Evolutionary conservation across 2,329 filamentous ascomycete genomes (phyloP).

Genomic region (Phyllosticta capitalensis): DNA sequence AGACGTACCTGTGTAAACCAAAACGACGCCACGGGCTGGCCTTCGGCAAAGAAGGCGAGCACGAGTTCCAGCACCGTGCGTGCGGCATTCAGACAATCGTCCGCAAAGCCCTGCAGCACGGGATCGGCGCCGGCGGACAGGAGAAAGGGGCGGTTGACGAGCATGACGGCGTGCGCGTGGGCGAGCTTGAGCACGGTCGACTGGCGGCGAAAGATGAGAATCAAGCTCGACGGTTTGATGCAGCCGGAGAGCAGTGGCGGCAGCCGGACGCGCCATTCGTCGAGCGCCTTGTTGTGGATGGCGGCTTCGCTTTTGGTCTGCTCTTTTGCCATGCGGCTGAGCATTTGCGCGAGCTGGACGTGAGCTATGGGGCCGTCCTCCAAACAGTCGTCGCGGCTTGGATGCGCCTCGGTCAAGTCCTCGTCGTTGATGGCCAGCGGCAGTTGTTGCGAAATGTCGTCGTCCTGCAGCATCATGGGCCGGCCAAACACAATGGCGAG

Average conservation of each 20-base stretch:
- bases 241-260: conserved; percentile 35
- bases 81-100: conserved; percentile 21
- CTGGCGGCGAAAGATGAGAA: conserved; percentile 31
- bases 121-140: conserved; percentile 29
- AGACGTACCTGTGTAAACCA: conserved; percentile 34
- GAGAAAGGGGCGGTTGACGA: conserved; percentile 24
- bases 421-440: conserved; percentile 49
- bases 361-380: conserved; percentile 42
- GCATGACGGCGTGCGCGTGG: conserved; percentile 26
- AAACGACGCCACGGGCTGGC: conserved; percentile 31
- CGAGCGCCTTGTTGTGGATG: conserved; percentile 30
- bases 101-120: conserved; percentile 28
- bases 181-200: conserved; percentile 5
- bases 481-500: conserved; percentile 54
- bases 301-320: conserved; percentile 29
- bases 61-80: conserved; percentile 28
- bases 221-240: conserved; percentile 37
- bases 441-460: conserved; percentile 54
- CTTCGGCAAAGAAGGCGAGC: conserved; percentile 4
- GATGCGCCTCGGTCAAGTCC: conserved; percentile 36
- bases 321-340: conserved; percentile 12
- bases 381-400: conserved; percentile 36
- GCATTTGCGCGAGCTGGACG: conserved; percentile 26
- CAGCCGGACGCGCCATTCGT: conserved; percentile 23
- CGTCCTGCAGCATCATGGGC: conserved; percentile 51